These are phyloP conservation scores for Jaltomata sinuosa DNA, from an alignment of 257 asterid species.

Conservation along the genomic window DNA sequence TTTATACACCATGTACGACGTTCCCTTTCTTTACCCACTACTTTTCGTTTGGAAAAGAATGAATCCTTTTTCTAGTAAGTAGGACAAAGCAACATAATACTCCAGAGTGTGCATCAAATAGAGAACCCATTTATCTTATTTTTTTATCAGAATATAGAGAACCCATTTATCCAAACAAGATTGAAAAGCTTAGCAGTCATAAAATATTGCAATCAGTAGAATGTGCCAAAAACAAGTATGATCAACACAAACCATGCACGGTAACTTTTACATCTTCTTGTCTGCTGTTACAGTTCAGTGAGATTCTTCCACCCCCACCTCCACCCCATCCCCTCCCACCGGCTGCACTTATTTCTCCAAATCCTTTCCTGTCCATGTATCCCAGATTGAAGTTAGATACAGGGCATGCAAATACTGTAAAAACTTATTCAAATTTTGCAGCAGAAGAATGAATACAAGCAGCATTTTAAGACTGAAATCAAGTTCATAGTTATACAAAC, in stretches of 20 bases:
- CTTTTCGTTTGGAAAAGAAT: background rate
- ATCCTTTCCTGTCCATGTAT: constrained; percentile 63
- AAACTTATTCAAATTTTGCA: background rate
- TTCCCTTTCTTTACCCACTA: background rate
- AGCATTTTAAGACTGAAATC: background rate
- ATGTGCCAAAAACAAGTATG: constrained; percentile 16
- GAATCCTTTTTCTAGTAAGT: background rate
- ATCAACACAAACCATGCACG: constrained; percentile 65
- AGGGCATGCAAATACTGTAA: background rate
- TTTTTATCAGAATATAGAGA: no score
- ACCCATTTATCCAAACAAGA: background rate
- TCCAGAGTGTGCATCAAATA: background rate
- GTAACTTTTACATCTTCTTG: constrained; percentile 87
- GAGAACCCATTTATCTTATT: background rate
- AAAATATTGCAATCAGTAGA: constrained; percentile 11
- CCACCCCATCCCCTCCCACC: constrained; percentile 99
- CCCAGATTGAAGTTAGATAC: constrained; percentile 3
- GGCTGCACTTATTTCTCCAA: constrained; percentile 78
- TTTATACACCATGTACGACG: background rate
- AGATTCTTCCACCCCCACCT: constrained; percentile 97
- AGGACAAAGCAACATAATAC: background rate
- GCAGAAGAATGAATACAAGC: background rate
- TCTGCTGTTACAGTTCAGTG: constrained; percentile 91
- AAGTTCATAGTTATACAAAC: background rate
- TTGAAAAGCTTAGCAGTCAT: constrained; percentile 9